Evolutionary conservation across 208 protist genomes (phyloP), one percentile per base, ranked within the genome.

Genomic region (Acanthamoeba triangularis): DNA sequence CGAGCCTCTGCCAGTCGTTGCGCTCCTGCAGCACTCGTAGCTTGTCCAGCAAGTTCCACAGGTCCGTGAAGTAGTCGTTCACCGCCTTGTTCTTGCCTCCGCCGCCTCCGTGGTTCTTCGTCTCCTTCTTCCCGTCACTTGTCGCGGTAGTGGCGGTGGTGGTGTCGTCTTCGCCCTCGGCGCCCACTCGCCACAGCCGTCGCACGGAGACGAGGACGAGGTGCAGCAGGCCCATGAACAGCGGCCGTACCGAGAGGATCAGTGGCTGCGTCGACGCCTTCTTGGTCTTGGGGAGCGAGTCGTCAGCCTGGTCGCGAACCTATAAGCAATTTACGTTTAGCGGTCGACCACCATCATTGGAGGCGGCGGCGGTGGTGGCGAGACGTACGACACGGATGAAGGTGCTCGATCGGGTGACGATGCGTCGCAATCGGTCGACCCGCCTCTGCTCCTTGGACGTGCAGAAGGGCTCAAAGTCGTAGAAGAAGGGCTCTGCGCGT

Each of bases 401-500:
- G 49, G 0, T 28, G 11, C 52, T 33, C 20, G 49, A 33, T 20
- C 78, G 78, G 11, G 28, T 28, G 47, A 87, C 49, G 78, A 87
- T 33, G 13, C 78, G 41, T 4, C 78, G 78, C 78, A 87, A 25
- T 8, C 78, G 78, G 30, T 87, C 78, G 2, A 87, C 13, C 78
- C 78, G 44, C 11, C 78, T 8, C 78, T 87, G 78, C 20, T 87
- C 78, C 78, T 87, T 87, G 20, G 41, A 61, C 30, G 78, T 87
- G 49, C 78, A 63, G 23, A 87, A 87, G 23, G 78, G 78, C 78
- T 56, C 78, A 25, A 87, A 87, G n/a, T 87, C 78, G 20, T 54
- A 41, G 28, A 56, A 59, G 47, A 87, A 37, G 28, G 18, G 6
- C 30, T 18, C 7, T 37, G 72, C 30, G 37, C 20, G 11, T 13